Conservation (phyloP, 2,329 filamentous ascomycete genomes). For the Calonectria leucothoes region DNA sequence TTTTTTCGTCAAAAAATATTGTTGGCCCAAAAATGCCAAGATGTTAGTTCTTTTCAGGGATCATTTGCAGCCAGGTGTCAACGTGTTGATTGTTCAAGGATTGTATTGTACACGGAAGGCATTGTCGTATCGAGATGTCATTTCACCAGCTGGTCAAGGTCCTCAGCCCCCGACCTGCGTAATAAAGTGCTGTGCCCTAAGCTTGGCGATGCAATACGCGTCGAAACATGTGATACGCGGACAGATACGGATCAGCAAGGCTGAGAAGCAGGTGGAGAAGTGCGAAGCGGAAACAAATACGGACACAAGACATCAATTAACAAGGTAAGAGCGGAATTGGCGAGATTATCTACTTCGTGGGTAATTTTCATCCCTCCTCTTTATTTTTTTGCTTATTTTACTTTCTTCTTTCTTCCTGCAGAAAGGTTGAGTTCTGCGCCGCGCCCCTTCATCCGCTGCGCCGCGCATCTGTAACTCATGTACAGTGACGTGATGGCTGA, state of each 20-base stretch:
- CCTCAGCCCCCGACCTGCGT: not conserved
- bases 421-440: not conserved
- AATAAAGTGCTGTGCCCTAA: not conserved
- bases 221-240: not conserved
- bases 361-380: no score
- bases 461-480: conserved; percentile 12
- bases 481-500: conserved; percentile 22
- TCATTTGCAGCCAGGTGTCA: no score
- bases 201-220: not conserved
- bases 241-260: not conserved
- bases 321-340: not conserved
- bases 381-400: not conserved
- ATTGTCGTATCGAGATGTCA: not conserved
- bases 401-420: not conserved
- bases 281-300: not conserved
- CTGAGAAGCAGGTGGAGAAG: not conserved
- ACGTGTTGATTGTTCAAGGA: no score
- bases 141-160: not conserved
- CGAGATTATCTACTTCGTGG: no score
- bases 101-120: not conserved
- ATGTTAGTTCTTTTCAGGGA: no score
- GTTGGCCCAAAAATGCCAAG: no score
- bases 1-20: no score
- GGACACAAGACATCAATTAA: not conserved
- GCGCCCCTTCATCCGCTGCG: not conserved